A percentile compares a stretch with the other conserved stretches of the same genome.
Evolutionary conservation across 208 protist genomes (phyloP).

Genomic region (Acanthamoeba triangularis): DNA sequence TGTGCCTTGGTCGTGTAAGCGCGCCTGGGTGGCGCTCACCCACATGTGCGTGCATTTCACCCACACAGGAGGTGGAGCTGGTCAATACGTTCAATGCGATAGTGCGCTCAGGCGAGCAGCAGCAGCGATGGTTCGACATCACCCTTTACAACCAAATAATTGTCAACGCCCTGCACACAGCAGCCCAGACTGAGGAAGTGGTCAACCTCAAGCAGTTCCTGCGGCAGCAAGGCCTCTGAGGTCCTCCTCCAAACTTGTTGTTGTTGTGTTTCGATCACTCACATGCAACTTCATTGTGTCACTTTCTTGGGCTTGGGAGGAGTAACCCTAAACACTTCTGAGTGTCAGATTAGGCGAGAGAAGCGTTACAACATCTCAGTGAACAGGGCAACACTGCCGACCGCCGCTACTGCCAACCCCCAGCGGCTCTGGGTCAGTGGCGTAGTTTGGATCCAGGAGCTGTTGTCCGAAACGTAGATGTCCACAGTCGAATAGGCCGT

Average conservation of each 20-base stretch:
- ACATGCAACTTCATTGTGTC: no score
- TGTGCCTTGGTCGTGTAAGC: no score
- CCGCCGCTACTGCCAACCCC: background rate
- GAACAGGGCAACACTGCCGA: background rate
- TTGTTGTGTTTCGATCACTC: no score
- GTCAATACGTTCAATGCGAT: constrained; percentile 51
- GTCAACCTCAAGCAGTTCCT: background rate
- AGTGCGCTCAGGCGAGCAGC: background rate
- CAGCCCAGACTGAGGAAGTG: background rate
- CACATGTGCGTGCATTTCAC: no score
- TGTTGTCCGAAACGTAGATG: background rate
- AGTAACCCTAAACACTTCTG: no score
- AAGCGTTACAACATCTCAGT: background rate
- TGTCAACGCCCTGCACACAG: background rate
- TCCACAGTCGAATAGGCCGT: background rate
- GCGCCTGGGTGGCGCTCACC: no score
- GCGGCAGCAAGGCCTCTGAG: background rate
- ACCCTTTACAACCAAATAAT: constrained; percentile 52
- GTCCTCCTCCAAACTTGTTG: no score
- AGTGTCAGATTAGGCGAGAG: no score
- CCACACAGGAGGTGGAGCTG: constrained; percentile 20
- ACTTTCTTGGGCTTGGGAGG: no score
- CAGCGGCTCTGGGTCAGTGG: background rate
- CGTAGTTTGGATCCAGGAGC: background rate
- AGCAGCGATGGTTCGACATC: constrained; percentile 37